Evolutionary conservation across 257 asterid species (phyloP), one percentile per base, ranked within the genome.

Genomic region (Leonotis leonurus): DNA sequence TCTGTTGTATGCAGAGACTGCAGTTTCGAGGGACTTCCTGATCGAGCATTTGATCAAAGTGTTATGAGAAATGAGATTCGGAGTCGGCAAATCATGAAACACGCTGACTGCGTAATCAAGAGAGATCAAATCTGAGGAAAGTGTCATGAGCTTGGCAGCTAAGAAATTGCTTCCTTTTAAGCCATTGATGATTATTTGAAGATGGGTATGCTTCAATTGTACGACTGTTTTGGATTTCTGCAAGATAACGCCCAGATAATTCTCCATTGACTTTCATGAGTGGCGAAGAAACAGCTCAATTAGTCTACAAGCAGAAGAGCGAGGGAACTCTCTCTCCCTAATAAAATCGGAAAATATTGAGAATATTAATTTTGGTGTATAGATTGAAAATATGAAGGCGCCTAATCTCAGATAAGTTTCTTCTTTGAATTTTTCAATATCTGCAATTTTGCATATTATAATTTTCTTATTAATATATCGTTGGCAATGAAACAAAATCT

Each of bases 11-110:
- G 64, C 61, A 20, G 8, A 35, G 46, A 63, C 41, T 33, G 83
- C 83, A 48, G 64, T 73, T 63, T 39, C 56, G 5, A 17, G 56
- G 40, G 76, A 69, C 53, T 74, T 82, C 3, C 85, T 78, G 6
- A 74, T 63, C 63, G 74, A 79, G 75, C 80, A 82, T 67, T 74
- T 74, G 66, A 82, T 77, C 75, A 82, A 33, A 56, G 81, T 71
- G 40, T 82, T 82, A 76, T 74, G 70, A 2, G 30, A 51, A 39
- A 82, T 70, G 56, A 77, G 64, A 45, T 22, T 76, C 1, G 85
- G 85, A 3, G 26, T 45, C 4, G 27, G 36, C 51, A 71, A 37
- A 43, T 10, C 52, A 33, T 61, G 37, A 70, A 82, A 71, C 32
- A 77, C 53, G 9, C 67, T 21, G 62, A 39, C 33, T 21, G 76